phyloP scores from a whole-genome alignment of 306 rosid genomes.

The Delonix regia region DNA sequence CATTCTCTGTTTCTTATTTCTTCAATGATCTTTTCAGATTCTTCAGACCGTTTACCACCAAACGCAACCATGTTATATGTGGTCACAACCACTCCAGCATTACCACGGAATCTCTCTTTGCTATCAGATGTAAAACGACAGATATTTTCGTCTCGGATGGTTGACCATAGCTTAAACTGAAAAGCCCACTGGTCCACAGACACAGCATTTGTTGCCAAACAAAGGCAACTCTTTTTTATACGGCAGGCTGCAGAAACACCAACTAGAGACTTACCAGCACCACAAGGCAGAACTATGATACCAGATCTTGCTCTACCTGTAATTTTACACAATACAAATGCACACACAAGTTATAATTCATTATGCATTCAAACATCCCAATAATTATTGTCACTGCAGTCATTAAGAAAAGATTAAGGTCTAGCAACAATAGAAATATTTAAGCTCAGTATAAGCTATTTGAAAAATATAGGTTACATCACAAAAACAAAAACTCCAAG shows the following conservation, averaged over 20 bases:
- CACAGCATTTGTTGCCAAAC: conserved; percentile 98
- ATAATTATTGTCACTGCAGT: conserved; percentile 27
- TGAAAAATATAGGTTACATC: conserved; percentile 1
- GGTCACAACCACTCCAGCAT: conserved; percentile 95
- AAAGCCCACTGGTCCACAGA: conserved; percentile 99
- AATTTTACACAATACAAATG: conserved; percentile 28
- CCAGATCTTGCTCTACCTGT: conserved; percentile 99
- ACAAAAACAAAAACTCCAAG: conserved; percentile 12
- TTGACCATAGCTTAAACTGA: conserved; percentile 96
- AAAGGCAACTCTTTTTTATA: conserved; percentile 91
- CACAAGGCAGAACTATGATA: conserved; percentile 94
- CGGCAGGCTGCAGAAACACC: conserved; percentile 98
- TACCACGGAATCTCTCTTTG: conserved; percentile 95
- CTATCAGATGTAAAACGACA: conserved; percentile 98
- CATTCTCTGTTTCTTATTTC: conserved; percentile 98
- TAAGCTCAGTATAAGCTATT: not conserved
- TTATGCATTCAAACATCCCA: conserved; percentile 18
- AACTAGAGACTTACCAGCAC: conserved; percentile 97
- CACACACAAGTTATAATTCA: conserved; percentile 17
- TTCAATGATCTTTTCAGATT: conserved; percentile 97
- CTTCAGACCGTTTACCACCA: conserved; percentile 95
- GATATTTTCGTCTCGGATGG: conserved; percentile 89
- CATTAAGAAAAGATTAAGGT: conserved; percentile 10
- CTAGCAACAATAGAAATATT: conserved; percentile 3
- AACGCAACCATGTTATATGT: conserved; percentile 97